These are phyloP conservation scores for Nymphaea colorata DNA, from an alignment of 164 flowering plant species.

Conservation along the genomic window DNA sequence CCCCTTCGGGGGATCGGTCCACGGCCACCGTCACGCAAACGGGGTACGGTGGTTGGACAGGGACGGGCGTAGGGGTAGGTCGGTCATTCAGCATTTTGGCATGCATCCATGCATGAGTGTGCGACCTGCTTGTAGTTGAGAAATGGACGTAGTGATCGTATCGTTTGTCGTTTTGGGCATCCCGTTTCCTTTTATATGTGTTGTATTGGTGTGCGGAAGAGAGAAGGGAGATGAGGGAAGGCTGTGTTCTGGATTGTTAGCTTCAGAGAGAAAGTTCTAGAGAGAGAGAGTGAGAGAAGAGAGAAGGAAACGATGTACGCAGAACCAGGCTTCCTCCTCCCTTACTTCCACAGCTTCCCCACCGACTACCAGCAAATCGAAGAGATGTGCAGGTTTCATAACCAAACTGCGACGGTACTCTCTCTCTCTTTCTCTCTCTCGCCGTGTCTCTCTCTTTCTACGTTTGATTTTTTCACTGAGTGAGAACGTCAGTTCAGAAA, in stretches of 20 bases:
- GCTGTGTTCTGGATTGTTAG: not conserved
- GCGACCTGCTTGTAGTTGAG: not conserved
- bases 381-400: not conserved
- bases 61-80: no score
- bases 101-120: not conserved
- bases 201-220: not conserved
- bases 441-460: not conserved
- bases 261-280: not conserved
- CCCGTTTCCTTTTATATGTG: not conserved
- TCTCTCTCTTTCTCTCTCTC: not conserved
- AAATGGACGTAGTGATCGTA: not conserved
- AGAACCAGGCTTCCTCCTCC: not conserved
- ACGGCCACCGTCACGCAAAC: no score
- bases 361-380: not conserved
- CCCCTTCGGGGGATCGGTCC: no score
- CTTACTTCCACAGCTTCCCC: slow-evolving; percentile 1
- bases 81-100: not conserved
- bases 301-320: not conserved
- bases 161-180: not conserved
- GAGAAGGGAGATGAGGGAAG: not conserved
- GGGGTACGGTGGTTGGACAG: not conserved
- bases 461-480: not conserved
- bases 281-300: slow-evolving; percentile 1
- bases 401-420: not conserved
- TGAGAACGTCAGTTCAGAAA: not conserved